These are phyloP conservation scores for Lentinula novae-zelandiae DNA, from an alignment of 1,284 basidiomycete species.

Conservation along the genomic window DNA sequence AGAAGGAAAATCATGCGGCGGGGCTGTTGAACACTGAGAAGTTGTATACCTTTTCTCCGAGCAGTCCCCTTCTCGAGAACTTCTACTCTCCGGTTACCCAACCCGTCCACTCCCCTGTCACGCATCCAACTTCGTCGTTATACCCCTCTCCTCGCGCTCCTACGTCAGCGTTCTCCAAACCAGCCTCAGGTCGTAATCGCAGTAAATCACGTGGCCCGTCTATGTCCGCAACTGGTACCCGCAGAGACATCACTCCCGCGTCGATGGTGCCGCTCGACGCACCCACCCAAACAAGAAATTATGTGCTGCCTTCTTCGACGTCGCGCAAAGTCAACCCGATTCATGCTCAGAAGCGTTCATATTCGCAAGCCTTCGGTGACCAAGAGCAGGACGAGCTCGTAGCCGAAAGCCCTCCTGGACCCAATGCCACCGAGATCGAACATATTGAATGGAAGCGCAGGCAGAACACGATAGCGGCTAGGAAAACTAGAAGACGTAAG, in stretches of 20 bases:
- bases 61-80: constrained; percentile 37
- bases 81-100: constrained; percentile 28
- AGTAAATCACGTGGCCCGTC: constrained; percentile 7
- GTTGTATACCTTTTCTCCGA: constrained; percentile 43
- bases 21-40: constrained; percentile 12
- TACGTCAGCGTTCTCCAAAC: constrained; percentile 18
- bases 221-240: constrained; percentile 29
- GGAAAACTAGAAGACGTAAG: constrained; percentile 73
- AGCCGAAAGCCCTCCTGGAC: constrained; percentile 24
- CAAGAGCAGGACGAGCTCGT: constrained; percentile 33
- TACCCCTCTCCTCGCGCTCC: constrained; percentile 29
- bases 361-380: constrained; percentile 43
- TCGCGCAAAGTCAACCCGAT: constrained; percentile 49
- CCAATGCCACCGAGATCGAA: constrained; percentile 47
- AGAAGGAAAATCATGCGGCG: not conserved
- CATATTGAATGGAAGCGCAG: constrained; percentile 75
- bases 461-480: constrained; percentile 78
- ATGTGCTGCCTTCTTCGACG: constrained; percentile 51
- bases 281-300: constrained; percentile 47
- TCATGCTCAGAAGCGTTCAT: constrained; percentile 54
- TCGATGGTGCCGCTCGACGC: constrained; percentile 45
- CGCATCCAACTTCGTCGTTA: constrained; percentile 24
- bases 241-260: constrained; percentile 35
- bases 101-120: constrained; percentile 29
- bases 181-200: constrained; percentile 33